phyloP scores from a whole-genome alignment of 1,284 basidiomycete species.

The Marasmius fiardii region DNA sequence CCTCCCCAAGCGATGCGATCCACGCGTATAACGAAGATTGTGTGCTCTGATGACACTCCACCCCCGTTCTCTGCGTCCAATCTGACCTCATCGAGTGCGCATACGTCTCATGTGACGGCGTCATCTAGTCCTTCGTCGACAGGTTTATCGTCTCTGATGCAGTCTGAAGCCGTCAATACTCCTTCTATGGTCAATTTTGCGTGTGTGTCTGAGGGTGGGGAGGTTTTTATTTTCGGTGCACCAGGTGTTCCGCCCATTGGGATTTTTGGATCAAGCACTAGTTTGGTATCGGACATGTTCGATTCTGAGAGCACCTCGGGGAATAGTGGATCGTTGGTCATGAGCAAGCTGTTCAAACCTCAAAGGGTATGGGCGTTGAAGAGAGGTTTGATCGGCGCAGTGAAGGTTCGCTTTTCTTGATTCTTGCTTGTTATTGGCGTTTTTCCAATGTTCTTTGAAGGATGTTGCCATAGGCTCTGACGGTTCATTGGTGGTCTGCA shows the following conservation, averaged over 20 bases:
- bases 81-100: not conserved
- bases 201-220: slow-evolving; percentile 84
- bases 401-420: slow-evolving; percentile 46
- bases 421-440: not conserved
- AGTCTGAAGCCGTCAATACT: not conserved
- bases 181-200: slow-evolving; percentile 49
- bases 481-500: slow-evolving; percentile 89
- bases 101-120: not conserved
- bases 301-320: slow-evolving; percentile 17
- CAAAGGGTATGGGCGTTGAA: slow-evolving; percentile 91
- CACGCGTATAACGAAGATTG: slow-evolving; percentile 78
- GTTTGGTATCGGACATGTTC: slow-evolving; percentile 25
- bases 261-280: not conserved
- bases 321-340: slow-evolving; percentile 20
- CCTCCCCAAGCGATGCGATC: slow-evolving; percentile 73
- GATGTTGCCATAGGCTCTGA: slow-evolving; percentile 90
- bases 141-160: slow-evolving; percentile 1
- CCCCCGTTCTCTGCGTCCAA: slow-evolving; percentile 7
- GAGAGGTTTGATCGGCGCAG: slow-evolving; percentile 78
- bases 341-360: slow-evolving; percentile 54
- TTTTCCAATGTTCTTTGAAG: slow-evolving; percentile 30
- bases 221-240: slow-evolving; percentile 84
- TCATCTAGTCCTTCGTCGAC: not conserved
- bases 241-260: slow-evolving; percentile 23
- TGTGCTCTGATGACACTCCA: slow-evolving; percentile 67